phyloP scores from a whole-genome alignment of 495 filamentous ascomycete genomes.

The Xylaria scruposa region DNA sequence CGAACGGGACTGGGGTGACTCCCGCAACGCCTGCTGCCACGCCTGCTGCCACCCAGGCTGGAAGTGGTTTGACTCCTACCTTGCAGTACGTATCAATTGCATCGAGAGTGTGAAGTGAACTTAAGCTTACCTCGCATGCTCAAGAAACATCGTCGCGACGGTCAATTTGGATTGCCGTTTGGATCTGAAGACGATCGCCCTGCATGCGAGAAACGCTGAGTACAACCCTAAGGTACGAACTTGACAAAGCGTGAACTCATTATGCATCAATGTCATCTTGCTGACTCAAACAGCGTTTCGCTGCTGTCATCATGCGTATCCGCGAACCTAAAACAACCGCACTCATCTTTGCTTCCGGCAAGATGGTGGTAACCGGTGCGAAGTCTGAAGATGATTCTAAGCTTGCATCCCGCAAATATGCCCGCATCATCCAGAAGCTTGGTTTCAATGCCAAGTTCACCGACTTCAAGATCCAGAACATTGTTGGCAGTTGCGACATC shows the following conservation, averaged over 20 bases:
- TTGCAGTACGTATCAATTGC: conserved; percentile 86
- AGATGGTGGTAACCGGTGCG: conserved; percentile 99
- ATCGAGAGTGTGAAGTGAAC: conserved; percentile 34
- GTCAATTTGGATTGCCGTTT: conserved; percentile 98
- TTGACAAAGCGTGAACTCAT: conserved; percentile 37
- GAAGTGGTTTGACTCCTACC: conserved; percentile 93
- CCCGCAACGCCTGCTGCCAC: conserved; percentile 96
- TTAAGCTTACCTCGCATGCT: conserved; percentile 67
- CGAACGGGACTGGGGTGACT: conserved; percentile 82
- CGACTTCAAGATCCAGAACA: conserved; percentile 99
- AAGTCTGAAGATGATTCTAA: conserved; percentile 99
- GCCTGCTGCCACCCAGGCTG: conserved; percentile 76
- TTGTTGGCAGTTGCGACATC: conserved; percentile 98
- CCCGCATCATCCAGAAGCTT: conserved; percentile 99
- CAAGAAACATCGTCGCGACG: conserved; percentile 99
- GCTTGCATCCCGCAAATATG: conserved; percentile 96
- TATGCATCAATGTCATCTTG: conserved; percentile 50
- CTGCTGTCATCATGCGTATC: conserved; percentile 99
- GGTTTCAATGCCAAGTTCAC: conserved; percentile 99
- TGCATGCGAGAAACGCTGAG: conserved; percentile 98
- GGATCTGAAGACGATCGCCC: conserved; percentile 98
- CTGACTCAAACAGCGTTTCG: conserved; percentile 83
- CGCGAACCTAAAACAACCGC: conserved; percentile 98
- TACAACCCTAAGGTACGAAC: conserved; percentile 89
- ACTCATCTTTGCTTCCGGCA: conserved; percentile 96